Evolutionary conservation across 495 filamentous ascomycete species (phyloP).

Genomic region (Lentithecium fluviatile): DNA sequence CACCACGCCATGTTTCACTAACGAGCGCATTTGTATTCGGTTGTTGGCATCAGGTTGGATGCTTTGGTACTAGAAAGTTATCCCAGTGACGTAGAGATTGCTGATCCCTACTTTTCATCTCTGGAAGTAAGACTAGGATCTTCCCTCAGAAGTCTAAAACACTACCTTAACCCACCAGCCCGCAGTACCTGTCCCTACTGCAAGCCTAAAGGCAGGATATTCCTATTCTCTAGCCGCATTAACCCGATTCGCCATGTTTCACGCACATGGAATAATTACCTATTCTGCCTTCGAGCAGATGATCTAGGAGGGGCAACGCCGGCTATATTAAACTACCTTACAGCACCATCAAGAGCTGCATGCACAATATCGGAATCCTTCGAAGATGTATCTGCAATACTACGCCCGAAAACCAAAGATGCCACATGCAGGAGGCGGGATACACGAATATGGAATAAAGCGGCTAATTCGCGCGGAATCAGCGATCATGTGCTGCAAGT

Average conservation of each 20-base stretch:
- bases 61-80: too few relatives aligned
- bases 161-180: too few relatives aligned
- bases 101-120: too few relatives aligned
- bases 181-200: too few relatives aligned
- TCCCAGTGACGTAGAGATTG: too few relatives aligned
- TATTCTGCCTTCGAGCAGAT: neutral
- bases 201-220: too few relatives aligned
- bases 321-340: neutral
- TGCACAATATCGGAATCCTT: neutral
- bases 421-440: neutral
- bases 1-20: too few relatives aligned
- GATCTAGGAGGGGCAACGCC: neutral
- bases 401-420: neutral
- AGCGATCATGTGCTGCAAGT: neutral
- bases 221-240: too few relatives aligned
- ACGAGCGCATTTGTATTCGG: too few relatives aligned
- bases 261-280: neutral
- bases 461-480: neutral
- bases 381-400: neutral
- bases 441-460: neutral
- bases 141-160: too few relatives aligned
- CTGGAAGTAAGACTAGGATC: too few relatives aligned
- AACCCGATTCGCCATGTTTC: neutral
- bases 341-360: neutral
- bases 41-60: too few relatives aligned